Percentiles rank a stretch among this genome's conserved stretches.
Evolutionary conservation across 2,329 filamentous ascomycete species (phyloP).

Genomic region (Penicillium occitanis): DNA sequence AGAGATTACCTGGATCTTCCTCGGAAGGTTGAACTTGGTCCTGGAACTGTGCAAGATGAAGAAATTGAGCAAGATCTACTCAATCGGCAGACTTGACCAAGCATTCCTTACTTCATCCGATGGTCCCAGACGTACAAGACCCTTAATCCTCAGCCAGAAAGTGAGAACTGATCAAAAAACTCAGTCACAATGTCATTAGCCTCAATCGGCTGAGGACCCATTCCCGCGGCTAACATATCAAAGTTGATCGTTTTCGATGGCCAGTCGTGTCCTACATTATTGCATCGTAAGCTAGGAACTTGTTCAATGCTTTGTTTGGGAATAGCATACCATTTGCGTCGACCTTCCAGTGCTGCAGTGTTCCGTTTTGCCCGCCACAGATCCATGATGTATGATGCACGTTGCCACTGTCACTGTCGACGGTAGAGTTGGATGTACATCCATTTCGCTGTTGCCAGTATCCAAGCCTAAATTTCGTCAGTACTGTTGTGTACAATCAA

Average conservation of each 20-base stretch:
- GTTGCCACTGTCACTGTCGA: constrained; percentile 39
- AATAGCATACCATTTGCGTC: constrained; percentile 43
- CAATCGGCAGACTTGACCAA: too few species aligned
- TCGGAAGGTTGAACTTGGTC: too few species aligned
- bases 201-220: constrained; percentile 45
- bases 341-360: constrained; percentile 49
- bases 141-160: not conserved
- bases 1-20: too few species aligned
- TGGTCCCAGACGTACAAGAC: too few species aligned
- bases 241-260: constrained; percentile 49
- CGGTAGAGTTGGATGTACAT: constrained; percentile 35
- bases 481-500: not conserved
- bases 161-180: constrained; percentile 44
- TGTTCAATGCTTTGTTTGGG: not conserved
- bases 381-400: constrained; percentile 49
- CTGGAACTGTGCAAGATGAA: too few species aligned
- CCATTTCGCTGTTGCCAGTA: constrained; percentile 46
- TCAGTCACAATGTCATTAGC: constrained; percentile 47
- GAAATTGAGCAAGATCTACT: too few species aligned
- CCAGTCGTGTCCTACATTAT: constrained; percentile 44
- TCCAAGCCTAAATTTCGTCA: constrained; percentile 21
- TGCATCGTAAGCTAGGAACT: not conserved
- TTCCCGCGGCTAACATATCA: constrained; percentile 43
- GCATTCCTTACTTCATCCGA: too few species aligned
- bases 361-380: constrained; percentile 38